A percentile compares a stretch with the other conserved stretches of the same genome.
These are phyloP conservation scores for Aegilops umbellulata DNA, from an alignment of 176 grass and related monocot genomes.

Conservation along the genomic window DNA sequence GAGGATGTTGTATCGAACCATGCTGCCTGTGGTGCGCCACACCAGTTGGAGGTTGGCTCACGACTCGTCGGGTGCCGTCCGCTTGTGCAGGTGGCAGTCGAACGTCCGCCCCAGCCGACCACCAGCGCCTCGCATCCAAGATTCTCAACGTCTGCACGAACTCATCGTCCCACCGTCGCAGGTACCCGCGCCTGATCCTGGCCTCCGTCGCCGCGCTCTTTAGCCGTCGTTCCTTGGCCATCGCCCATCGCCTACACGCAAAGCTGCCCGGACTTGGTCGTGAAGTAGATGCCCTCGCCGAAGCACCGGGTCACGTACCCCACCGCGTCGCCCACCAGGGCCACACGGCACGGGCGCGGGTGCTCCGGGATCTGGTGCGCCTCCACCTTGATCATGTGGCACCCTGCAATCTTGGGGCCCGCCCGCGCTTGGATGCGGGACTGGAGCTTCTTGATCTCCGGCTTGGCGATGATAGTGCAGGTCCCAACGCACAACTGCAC, in stretches of 20 bases:
- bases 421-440: conserved; percentile 53
- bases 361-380: conserved; percentile 90
- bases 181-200: conserved; percentile 59
- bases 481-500: conserved; percentile 50
- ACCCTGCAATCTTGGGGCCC: conserved; percentile 61
- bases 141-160: conserved; percentile 75
- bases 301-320: conserved; percentile 88
- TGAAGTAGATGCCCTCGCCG: conserved; percentile 98
- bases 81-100: conserved; percentile 90
- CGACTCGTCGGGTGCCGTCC: conserved; percentile 54
- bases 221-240: conserved; percentile 48
- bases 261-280: conserved; percentile 80
- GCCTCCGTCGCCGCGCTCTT: conserved; percentile 62
- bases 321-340: conserved; percentile 79
- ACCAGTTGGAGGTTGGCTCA: conserved; percentile 52
- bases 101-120: conserved; percentile 60
- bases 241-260: conserved; percentile 65
- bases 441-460: conserved; percentile 70
- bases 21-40: conserved; percentile 56
- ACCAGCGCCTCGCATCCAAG: conserved; percentile 82
- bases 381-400: conserved; percentile 64
- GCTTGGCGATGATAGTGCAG: conserved; percentile 63
- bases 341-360: conserved; percentile 74
- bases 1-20: conserved; percentile 60
- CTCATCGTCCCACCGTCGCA: conserved; percentile 79